phyloP scores from a whole-genome alignment of 257 asterid genomes.

The Parsonsia alboflavescens region DNA sequence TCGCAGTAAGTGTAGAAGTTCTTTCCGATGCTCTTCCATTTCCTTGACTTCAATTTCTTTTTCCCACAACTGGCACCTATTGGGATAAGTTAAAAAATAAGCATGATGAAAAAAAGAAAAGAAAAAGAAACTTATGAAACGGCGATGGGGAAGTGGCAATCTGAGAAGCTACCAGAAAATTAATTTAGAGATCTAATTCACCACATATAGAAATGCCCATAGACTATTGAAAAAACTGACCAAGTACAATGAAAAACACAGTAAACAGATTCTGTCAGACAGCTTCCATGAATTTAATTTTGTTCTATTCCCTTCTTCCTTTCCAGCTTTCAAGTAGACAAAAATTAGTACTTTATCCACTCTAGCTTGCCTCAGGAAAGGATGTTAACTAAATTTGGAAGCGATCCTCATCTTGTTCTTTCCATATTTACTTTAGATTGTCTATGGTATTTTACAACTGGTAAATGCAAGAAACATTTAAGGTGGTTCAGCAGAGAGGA shows the following conservation, averaged over 20 bases:
- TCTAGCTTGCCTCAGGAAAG: not conserved
- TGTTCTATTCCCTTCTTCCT: not conserved
- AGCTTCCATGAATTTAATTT: not conserved
- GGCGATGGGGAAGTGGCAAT: not conserved
- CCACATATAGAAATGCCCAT: not conserved
- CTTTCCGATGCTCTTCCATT: constrained; percentile 91
- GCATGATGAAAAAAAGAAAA: not conserved
- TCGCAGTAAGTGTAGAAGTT: constrained; percentile 70
- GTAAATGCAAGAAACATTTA: not conserved
- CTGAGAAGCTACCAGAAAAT: not conserved
- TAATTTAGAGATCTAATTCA: not conserved
- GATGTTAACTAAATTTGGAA: not conserved
- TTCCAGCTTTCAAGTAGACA: not conserved
- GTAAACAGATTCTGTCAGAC: not conserved
- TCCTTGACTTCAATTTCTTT: constrained; percentile 80
- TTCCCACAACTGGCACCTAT: constrained; percentile 91
- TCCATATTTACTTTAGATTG: not conserved
- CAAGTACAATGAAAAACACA: not conserved
- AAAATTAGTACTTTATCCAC: not conserved
- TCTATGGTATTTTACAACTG: not conserved
- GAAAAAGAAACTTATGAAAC: not conserved
- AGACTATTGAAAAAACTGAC: not conserved
- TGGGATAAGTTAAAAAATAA: not conserved
- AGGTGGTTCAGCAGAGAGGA: not conserved
- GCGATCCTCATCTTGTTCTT: not conserved